Base-by-base conservation (phyloP, 2,329 filamentous ascomycete species). In the Coccinonectria pachysandricola region DNA sequence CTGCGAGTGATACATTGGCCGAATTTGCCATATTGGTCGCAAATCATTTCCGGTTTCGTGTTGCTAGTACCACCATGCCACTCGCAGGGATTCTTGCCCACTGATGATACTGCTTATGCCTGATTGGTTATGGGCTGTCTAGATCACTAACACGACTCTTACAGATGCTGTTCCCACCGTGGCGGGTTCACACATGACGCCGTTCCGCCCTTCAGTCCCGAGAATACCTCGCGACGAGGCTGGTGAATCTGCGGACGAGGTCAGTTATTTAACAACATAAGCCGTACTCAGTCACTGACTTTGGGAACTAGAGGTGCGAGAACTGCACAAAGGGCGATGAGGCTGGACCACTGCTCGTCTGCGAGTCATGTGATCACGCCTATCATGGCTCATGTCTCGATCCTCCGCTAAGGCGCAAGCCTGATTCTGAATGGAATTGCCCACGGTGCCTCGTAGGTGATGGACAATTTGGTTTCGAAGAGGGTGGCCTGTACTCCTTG, bases 401-500 rank as follows among this genome's bases (percentile, higher is more conserved):
- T 39, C 88, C 87, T 17, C 84, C 82, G 2, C 60, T 93, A 21
- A 80, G 79, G 42, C 62, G 69, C 7, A 75, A 80, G 37, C 85
- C 86, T 0, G 81, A 91, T 13, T 69, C 76, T 27, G 91, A 96
- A 48, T 98, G 91, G 91, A 88, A 96, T 50, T 98, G 91, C 42
- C 81, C 91, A 0, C 75, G 86, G 46, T 98, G 91, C 51, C 71
- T 98, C 14, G 91, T 98, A 13, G 91, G 91, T 23, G 93, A 93
- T 30, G 87, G 88, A 19, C 86, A 96, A 40, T 98, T 94, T 46
- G 91, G 91, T 0, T 98, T 98, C 36, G 88, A 96, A 49, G 91
- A 98, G 53, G 91, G 91, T 13, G 87, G 87, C 4, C 71, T 95
- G 12, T 98, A 98, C 56, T 98, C 91, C 0, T 64, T 98, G 14